Base-by-base conservation (phyloP, 352 stramenopile genomes). In the Stephanocyclus meneghinianus region DNA sequence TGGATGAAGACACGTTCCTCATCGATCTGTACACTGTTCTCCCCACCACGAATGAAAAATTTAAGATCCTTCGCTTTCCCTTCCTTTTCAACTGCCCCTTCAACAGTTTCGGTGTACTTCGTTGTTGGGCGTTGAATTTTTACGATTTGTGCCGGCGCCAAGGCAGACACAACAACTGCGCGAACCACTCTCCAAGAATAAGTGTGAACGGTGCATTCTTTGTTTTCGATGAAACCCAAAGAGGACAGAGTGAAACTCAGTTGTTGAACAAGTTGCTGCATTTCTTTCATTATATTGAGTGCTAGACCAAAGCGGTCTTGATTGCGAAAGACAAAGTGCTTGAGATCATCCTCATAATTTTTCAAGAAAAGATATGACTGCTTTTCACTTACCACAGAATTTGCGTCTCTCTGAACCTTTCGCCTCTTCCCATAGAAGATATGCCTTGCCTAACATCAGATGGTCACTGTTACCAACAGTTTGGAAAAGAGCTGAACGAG, bases 1-100 rank as follows among this genome's bases (percentile, higher is more conserved):
- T 99, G 97, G 21, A 99, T 87, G 80, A 98, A 99, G 16, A 99
- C 96, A 51, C 96, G 92, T 83, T 98, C 96, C 48, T 94, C 87
- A 35, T 83, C 16, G 4, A 16, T 57, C 15, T 35, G 7, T 1
- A 7, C 15, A 37, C 1, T 48, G 18, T 10, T 48, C 4, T 45
- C 21, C 21, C n/a, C 47, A 48, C 74, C 81, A 37, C 35, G 92
- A 59, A 97, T 94, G 81, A 97, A 98, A 65, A 98, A 98, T 57
- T 95, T 95, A 30, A 98, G 92, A 73, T 97, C 92, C 81, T 97
- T 96, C 30, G 96, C 95, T 57, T 97, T 91, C 61, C 94, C 94
- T 40, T 97, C 93, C 61, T 97, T 95, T 35, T 96, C 95, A 21
- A 97, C 78, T 10, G 93, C 93, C 40, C 76, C 76, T 76, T 97